A percentile compares a stretch with the other conserved stretches of the same genome.
phyloP scores from a whole-genome alignment of 75 land plant species.

The Ceratopteris richardii region DNA sequence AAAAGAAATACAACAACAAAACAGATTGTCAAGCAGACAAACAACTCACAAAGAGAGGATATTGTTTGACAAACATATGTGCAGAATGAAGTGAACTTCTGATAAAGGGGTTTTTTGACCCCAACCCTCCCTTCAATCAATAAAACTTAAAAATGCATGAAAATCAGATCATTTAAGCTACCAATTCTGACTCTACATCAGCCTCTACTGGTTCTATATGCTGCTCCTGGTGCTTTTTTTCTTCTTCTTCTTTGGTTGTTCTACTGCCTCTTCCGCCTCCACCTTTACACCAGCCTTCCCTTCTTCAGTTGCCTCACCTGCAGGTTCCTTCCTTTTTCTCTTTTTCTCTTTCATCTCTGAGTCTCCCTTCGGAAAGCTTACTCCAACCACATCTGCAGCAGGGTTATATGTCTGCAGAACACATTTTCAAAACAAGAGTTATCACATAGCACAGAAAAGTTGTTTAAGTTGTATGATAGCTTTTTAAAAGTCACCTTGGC shows the following conservation, averaged over 20 bases:
- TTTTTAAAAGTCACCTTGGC: slow-evolving; percentile 56
- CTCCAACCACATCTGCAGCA: slow-evolving; percentile 58
- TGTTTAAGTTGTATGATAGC: background rate
- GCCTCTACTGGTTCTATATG: too few species aligned
- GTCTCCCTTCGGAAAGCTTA: background rate
- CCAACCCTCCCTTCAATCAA: too few species aligned
- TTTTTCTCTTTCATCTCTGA: slow-evolving; percentile 14
- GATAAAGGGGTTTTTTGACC: too few species aligned
- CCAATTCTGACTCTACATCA: too few species aligned
- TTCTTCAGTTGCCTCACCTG: slow-evolving; percentile 17
- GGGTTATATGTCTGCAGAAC: slow-evolving; percentile 83
- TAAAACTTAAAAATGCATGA: too few species aligned
- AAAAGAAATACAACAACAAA: too few species aligned
- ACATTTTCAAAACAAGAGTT: background rate
- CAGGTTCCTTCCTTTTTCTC: slow-evolving; percentile 22
- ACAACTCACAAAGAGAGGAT: too few species aligned
- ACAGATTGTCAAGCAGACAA: too few species aligned
- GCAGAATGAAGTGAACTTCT: too few species aligned
- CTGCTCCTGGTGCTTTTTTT: slow-evolving; percentile 8
- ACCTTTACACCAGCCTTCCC: slow-evolving; percentile 22
- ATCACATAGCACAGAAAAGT: background rate
- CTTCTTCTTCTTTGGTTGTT: slow-evolving; percentile 8
- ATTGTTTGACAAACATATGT: too few species aligned
- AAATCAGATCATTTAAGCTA: too few species aligned
- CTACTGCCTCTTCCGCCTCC: background rate